Conservation (phyloP, 805 yeast genomes). For the Metschnikowia colocasiae region DNA sequence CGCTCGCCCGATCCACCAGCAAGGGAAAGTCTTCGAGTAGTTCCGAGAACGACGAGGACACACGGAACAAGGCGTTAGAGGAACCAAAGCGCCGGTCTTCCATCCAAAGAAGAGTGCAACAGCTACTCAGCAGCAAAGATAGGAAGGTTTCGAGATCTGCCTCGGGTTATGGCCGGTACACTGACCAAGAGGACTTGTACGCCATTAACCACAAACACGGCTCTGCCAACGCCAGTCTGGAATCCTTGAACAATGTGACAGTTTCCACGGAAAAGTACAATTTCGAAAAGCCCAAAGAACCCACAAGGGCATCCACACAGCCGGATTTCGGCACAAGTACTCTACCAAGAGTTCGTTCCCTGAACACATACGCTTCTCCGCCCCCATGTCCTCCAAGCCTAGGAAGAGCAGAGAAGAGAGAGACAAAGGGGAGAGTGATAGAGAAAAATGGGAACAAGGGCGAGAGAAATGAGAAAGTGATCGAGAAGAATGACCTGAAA, state of each 20-base stretch:
- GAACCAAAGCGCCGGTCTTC: constrained; percentile 23
- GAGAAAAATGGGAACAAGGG: background rate
- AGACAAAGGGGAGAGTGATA: background rate
- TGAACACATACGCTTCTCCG: constrained; percentile 19
- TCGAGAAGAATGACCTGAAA: no score
- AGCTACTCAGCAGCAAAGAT: constrained; percentile 40
- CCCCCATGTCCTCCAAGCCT: constrained; percentile 35
- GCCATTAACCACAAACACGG: constrained; percentile 24
- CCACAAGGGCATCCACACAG: background rate
- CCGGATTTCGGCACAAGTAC: background rate
- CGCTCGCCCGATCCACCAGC: background rate
- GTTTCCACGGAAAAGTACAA: constrained; percentile 3
- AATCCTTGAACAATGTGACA: constrained; percentile 12
- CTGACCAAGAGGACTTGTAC: constrained; percentile 36
- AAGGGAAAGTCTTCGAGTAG: background rate
- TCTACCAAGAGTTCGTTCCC: background rate
- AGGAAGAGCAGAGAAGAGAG: background rate
- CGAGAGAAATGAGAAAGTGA: background rate
- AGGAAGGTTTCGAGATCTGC: constrained; percentile 60
- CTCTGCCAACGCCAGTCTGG: constrained; percentile 25
- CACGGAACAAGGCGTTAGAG: constrained; percentile 6
- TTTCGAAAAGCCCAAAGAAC: constrained; percentile 6
- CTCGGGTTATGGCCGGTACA: constrained; percentile 75
- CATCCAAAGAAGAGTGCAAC: constrained; percentile 55
- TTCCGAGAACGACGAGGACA: constrained; percentile 9